phyloP scores from a whole-genome alignment of 352 stramenopile species.

The Phytophthora citricola region DNA sequence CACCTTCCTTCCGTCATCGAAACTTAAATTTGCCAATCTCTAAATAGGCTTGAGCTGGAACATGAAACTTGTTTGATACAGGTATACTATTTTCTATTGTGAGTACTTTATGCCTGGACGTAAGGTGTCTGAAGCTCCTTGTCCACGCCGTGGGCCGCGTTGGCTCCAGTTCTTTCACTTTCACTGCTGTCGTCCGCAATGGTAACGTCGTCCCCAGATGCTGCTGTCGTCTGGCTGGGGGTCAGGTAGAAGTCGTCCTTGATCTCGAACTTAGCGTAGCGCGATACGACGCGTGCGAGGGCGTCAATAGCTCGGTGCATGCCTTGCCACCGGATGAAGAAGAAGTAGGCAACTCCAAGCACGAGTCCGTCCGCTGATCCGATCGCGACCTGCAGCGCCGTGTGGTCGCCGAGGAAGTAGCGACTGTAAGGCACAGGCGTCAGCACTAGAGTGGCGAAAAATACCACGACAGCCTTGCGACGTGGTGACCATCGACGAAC shows the following conservation, averaged over 20 bases:
- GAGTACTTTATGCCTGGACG: conserved; percentile 25
- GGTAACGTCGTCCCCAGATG: conserved; percentile 22
- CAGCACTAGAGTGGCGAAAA: conserved; percentile 30
- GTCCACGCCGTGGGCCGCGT: conserved; percentile 14
- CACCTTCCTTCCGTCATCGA: conserved; percentile 13
- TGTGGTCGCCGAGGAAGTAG: conserved; percentile 58
- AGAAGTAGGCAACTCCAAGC: conserved; percentile 47
- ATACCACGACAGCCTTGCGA: conserved; percentile 22
- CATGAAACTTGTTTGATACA: conserved; percentile 7
- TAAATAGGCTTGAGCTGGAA: conserved; percentile 28
- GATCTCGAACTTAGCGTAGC: conserved; percentile 40
- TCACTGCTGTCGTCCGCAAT: conserved; percentile 42
- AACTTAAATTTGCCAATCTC: conserved; percentile 10
- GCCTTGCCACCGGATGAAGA: conserved; percentile 38
- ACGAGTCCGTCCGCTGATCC: conserved; percentile 42
- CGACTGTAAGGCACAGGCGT: conserved; percentile 54
- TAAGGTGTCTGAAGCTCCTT: conserved; percentile 38
- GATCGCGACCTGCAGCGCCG: conserved; percentile 40
- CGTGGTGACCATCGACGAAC: conserved; percentile 26
- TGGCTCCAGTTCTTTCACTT: conserved; percentile 27
- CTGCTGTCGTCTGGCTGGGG: conserved; percentile 12
- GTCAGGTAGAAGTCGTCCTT: conserved; percentile 50
- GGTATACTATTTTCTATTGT: conserved; percentile 22
- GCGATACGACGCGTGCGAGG: conserved; percentile 24
- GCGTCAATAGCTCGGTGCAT: conserved; percentile 35